A percentile compares a stretch with the other conserved stretches of the same genome.
phyloP scores from a whole-genome alignment of 768 basidiomycete genomes.

The Lactifluus hygrophoroides region DNA sequence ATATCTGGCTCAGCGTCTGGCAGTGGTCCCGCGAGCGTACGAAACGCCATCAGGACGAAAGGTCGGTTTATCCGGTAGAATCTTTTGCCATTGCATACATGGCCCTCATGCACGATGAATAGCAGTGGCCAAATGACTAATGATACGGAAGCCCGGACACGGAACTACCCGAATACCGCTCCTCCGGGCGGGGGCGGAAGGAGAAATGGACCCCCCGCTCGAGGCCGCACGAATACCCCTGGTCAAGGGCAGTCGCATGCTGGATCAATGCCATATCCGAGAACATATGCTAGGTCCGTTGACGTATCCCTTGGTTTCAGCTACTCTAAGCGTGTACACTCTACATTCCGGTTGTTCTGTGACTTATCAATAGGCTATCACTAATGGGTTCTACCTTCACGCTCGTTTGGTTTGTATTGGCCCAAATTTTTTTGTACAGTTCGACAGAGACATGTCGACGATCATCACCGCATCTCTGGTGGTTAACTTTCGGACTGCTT shows the following conservation, averaged over 20 bases:
- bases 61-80: not conserved
- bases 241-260: not conserved
- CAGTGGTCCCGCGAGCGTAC: slow-evolving; percentile 34
- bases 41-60: slow-evolving; percentile 18
- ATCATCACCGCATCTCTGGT: slow-evolving; percentile 77
- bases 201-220: not conserved
- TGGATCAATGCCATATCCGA: slow-evolving; percentile 11
- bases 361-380: slow-evolving; percentile 38
- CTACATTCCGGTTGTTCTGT: not conserved
- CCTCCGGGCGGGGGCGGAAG: slow-evolving; percentile 5
- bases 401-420: slow-evolving; percentile 76
- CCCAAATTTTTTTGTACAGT: slow-evolving; percentile 72
- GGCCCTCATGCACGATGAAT: not conserved
- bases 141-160: slow-evolving; percentile 3
- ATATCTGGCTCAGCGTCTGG: slow-evolving; percentile 47
- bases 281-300: slow-evolving; percentile 16
- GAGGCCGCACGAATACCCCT: not conserved
- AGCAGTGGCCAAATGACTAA: not conserved
- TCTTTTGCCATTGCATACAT: not conserved
- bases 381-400: slow-evolving; percentile 61
- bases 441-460: slow-evolving; percentile 65
- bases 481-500: slow-evolving; percentile 73
- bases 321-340: not conserved
- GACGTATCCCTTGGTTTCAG: not conserved
- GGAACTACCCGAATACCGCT: not conserved